Base-by-base conservation (phyloP, 2,329 filamentous ascomycete genomes). In the Paraphaeosphaeria sporulosa region DNA sequence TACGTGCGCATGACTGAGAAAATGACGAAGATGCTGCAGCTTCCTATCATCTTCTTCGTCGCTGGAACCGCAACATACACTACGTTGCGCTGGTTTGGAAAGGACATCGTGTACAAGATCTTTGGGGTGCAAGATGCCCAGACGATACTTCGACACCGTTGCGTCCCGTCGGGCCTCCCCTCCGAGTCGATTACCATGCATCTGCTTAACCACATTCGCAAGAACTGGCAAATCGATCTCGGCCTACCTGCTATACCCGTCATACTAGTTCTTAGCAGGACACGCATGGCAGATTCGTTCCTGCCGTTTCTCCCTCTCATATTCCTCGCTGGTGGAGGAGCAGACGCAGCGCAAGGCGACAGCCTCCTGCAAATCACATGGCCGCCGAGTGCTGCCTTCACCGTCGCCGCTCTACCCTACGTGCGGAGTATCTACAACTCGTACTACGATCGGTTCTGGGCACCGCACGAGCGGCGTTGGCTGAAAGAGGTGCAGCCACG, bases 171-270 rank as follows among this genome's bases (percentile, higher is more conserved):
- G 68, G 80, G 65, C 65, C 74, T 60, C 67, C 70, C 19, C 19
- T 59, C 67, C 17, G 54, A 59, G n/a, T 69, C 73, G 76, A 78
- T 53, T 15, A 48, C 67, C 74, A 75, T 68, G 56, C 66, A 64
- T n/a, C 59, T 71, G 40, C 57, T 74, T 21, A 62, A 68, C 32
- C 70, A 75, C 51, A 68, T 71, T 50, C 64, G 73, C 21, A 67
- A 75, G n/a, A 77, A 82, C 58, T 85, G 84, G 74, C 79, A 84
- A 25, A 71, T 88, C 44, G 83, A 85, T 59, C 67, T 90, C 30
- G 88, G 88, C 1, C 75, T 92, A 3, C 87, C 89, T 1, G 79
- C 91, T 7, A 90, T 94, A 59, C 89, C 88, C 0, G 82, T 90
- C 12, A 83, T 87, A 1, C 81, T 94, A 9, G 82, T 93, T 12